Conservation (phyloP, 768 basidiomycete species). For the Psilocybe cyanescens region DNA sequence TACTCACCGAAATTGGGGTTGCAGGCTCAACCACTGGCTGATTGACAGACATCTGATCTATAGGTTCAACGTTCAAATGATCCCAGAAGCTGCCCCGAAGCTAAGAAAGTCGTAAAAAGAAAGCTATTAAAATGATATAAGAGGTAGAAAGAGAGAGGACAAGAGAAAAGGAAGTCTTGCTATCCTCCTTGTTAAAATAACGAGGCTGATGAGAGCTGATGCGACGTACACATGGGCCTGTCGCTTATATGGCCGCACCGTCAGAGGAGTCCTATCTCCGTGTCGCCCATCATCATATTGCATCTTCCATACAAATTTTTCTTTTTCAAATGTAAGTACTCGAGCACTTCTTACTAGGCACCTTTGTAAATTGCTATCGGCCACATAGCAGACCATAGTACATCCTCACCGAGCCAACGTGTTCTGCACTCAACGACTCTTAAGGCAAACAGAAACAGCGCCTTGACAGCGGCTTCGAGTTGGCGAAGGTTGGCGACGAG, state of each 20-base stretch:
- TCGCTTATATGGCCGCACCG: neutral
- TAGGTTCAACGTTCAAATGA: neutral
- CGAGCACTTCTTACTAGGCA: too few relatives aligned
- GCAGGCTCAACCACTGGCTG: constrained; percentile 10
- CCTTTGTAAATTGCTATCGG: too few relatives aligned
- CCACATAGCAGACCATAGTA: too few relatives aligned
- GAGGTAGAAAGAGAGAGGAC: neutral
- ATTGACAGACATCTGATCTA: constrained; percentile 1
- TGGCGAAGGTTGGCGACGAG: too few relatives aligned
- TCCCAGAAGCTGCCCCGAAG: neutral
- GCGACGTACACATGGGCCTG: neutral
- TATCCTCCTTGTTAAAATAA: neutral
- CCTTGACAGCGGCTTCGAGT: too few relatives aligned
- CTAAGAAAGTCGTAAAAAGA: neutral
- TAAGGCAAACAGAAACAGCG: too few relatives aligned
- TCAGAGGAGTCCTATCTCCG: neutral
- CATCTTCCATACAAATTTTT: neutral
- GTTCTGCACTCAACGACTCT: too few relatives aligned
- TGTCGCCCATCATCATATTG: neutral
- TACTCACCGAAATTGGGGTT: constrained; percentile 23
- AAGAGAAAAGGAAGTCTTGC: neutral
- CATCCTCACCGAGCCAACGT: too few relatives aligned
- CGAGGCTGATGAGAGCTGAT: neutral
- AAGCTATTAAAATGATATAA: neutral
- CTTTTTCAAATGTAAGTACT: neutral